phyloP scores from a whole-genome alignment of 2,329 filamentous ascomycete species.

The Calonectria hawksworthii region DNA sequence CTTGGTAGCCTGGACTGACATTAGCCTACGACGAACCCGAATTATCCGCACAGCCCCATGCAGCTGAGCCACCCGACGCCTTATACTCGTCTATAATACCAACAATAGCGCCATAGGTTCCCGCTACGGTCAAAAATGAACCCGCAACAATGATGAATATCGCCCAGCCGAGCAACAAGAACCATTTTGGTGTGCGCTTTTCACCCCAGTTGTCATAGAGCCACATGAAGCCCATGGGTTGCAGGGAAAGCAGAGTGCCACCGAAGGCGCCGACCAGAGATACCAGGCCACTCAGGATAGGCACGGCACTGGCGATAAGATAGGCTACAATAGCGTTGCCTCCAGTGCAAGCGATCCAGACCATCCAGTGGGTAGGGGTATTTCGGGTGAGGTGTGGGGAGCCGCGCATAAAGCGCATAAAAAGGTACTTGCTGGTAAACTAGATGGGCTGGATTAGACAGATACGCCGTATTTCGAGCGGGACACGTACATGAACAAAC shows the following conservation, averaged over 20 bases:
- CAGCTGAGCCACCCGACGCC: background rate
- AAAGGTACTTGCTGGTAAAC: slow-evolving; percentile 41
- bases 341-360: slow-evolving; percentile 42
- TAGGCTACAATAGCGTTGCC: slow-evolving; percentile 40
- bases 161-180: background rate
- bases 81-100: slow-evolving; percentile 5
- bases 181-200: background rate
- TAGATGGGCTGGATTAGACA: background rate
- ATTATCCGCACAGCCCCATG: slow-evolving; percentile 12
- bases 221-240: slow-evolving; percentile 56
- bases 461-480: background rate
- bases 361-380: slow-evolving; percentile 43
- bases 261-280: slow-evolving; percentile 46
- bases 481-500: slow-evolving; percentile 40
- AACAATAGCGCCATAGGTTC: slow-evolving; percentile 8
- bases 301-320: slow-evolving; percentile 29
- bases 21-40: background rate
- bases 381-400: slow-evolving; percentile 45
- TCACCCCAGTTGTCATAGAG: slow-evolving; percentile 56
- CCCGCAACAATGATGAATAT: background rate
- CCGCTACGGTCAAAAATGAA: slow-evolving; percentile 1
- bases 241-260: slow-evolving; percentile 45
- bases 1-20: no score
- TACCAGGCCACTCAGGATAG: slow-evolving; percentile 31
- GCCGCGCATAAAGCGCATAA: slow-evolving; percentile 44